Evolutionary conservation across 1,139 yeast species (phyloP), one percentile per base, ranked within the genome.

Genomic region (Arxiozyma slooffiae): DNA sequence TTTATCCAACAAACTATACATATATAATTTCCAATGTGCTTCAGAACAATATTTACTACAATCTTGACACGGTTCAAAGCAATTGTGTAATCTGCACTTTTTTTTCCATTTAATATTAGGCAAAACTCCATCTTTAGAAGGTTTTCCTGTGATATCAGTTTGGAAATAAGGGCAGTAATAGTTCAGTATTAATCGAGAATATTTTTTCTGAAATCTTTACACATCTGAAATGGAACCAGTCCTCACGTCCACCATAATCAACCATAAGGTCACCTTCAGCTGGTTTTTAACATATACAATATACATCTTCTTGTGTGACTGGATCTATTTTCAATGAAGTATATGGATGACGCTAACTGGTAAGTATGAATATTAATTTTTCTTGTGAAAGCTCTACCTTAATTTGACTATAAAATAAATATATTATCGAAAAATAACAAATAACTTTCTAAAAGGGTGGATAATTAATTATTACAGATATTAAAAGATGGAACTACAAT

Each of bases 191-290:
- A 89, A 70, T 44, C 75, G 72, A 50, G 79, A 76, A 60, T 77
- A 78, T 42, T 71, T 67, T n/a, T n/a, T 67, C 68, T 47, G 80
- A 73, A 46, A 89, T 64, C 53, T 76, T 76, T 75, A 89, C 79
- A 62, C 97, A 90, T 47, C 71, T 73, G 65, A 90, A 87, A 67
- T 90, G 97, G 63, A 77, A 90, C 97, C 97, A 90, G 56, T 87
- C 96, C 61, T 89, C 96, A 68, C 97, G 90, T 7, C 88, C 90
- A 65, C 89, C 97, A 64, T 97, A 90, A 0, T 86, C 89, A 22
- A 90, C 85, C 97, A 89, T 89, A 55, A 84, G 64, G 65, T 85
- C 85, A 1, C 92, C 95, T 54, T 76, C 74, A 61, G 90, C 97
- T 0, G 90, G 85, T 53, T 76, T 77, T 43, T 94, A 75, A 65